Conservation (phyloP, 768 basidiomycete species). For the Termitomyces sp. region DNA sequence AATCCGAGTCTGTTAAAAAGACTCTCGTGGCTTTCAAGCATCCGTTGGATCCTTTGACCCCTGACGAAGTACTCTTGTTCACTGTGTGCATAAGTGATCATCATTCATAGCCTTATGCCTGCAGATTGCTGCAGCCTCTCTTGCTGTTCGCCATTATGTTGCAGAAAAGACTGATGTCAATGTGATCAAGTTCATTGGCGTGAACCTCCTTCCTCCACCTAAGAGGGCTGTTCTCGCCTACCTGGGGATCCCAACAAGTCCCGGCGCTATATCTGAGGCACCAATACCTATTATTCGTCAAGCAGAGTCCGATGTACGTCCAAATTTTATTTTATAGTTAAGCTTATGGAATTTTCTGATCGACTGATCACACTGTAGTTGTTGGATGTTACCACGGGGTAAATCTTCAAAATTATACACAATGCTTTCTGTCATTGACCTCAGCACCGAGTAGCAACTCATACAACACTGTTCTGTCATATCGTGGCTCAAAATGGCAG, state of each 20-base stretch:
- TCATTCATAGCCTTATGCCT: background rate
- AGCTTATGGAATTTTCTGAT: background rate
- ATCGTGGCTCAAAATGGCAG: slow-evolving; percentile 51
- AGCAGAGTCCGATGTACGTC: slow-evolving; percentile 71
- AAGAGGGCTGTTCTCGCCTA: slow-evolving; percentile 74
- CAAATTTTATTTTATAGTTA: background rate
- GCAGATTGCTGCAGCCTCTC: slow-evolving; percentile 62
- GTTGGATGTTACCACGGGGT: slow-evolving; percentile 74
- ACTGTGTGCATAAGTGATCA: background rate
- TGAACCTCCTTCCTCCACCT: slow-evolving; percentile 61
- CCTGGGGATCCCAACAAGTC: slow-evolving; percentile 65
- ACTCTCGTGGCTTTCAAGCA: slow-evolving; percentile 32
- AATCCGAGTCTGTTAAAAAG: slow-evolving; percentile 9
- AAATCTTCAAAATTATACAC: slow-evolving; percentile 12
- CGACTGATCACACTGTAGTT: slow-evolving; percentile 40
- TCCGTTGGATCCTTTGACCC: slow-evolving; percentile 62
- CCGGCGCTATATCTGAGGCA: slow-evolving; percentile 50
- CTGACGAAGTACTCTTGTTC: slow-evolving; percentile 46
- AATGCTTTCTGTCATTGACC: slow-evolving; percentile 7
- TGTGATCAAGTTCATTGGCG: slow-evolving; percentile 70
- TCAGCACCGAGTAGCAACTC: slow-evolving; percentile 20
- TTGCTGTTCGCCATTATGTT: slow-evolving; percentile 52
- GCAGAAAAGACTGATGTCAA: slow-evolving; percentile 50
- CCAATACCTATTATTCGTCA: slow-evolving; percentile 54
- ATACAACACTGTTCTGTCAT: slow-evolving; percentile 55